Conservation (phyloP, 148 eudicot species). For the Camellia japonica region DNA sequence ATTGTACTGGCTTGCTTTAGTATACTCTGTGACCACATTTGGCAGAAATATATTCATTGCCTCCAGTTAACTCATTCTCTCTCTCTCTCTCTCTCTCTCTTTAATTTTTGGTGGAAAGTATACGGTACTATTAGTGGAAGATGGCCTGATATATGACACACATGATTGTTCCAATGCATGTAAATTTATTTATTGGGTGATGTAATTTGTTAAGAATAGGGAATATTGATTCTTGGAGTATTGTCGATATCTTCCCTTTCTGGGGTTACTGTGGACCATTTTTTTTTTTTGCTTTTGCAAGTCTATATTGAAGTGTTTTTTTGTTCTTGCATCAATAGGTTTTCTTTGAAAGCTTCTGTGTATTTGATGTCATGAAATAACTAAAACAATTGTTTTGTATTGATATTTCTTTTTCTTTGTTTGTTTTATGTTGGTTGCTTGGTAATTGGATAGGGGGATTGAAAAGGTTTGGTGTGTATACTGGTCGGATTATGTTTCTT, state of each 20-base stretch:
- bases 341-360: constrained; percentile 5
- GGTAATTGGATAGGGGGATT: neutral
- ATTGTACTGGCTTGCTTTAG: neutral
- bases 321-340: neutral
- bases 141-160: neutral
- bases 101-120: no score
- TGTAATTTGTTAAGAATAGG: neutral
- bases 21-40: neutral
- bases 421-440: neutral
- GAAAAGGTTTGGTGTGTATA: neutral
- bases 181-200: neutral
- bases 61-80: no score
- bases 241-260: neutral
- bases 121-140: neutral
- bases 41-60: no score
- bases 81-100: no score
- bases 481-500: neutral
- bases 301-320: neutral
- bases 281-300: neutral
- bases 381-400: neutral
- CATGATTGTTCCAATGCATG: neutral
- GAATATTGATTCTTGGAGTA: neutral
- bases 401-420: neutral
- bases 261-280: neutral
- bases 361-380: neutral